Evolutionary conservation across 2,329 filamentous ascomycete species (phyloP), one percentile per base, ranked within the genome.

Genomic region (Helicocarpus griseus): DNA sequence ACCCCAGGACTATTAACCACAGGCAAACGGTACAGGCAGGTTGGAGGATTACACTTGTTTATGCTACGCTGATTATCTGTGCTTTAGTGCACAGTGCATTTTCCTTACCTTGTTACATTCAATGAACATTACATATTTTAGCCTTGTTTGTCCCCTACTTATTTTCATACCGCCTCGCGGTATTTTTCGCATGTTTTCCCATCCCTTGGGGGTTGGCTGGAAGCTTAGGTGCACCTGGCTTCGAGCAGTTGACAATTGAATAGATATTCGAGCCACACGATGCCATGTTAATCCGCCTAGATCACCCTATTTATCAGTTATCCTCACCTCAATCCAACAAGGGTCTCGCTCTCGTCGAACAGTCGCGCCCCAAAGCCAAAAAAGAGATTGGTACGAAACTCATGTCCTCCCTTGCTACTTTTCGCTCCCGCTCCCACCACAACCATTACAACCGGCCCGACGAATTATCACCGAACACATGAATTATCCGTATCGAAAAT

Each of bases 41-140:
- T 35, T 24, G 44, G 28, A 33, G 44, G 29, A 24, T 36, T 41
- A 22, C 17, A 24, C 21, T 35, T 35, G 29, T 13, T 33, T 47
- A 28, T 36, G 28, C 29, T 36, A 4, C 29, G 5, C 13, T 31
- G 33, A 14, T 2, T 22, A 17, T 47, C 44, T 36, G 29, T 35
- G 44, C 44, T 53, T 28, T 43, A 29, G 33, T 38, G 41, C 48
- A 43, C 36, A 24, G 48, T 39, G 41, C 43, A 21, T 17, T 19
- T 33, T 46, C n/a, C 33, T 50, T 35, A 4, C 14, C 28, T 21
- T 36, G 29, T 9, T 35, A n/a, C 11, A 35, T 31, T 11, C 17
- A 47, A 35, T 47, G 22, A 22, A 47, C 44, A 47, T 47, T 35
- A 22, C 44, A 47, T 36, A 35, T 47, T 45, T 48, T 47, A 39